Percentiles rank a stretch among this genome's conserved stretches.
These are phyloP conservation scores for Cercospora nicotianae DNA, from an alignment of 2,329 filamentous ascomycete species.

Conservation along the genomic window DNA sequence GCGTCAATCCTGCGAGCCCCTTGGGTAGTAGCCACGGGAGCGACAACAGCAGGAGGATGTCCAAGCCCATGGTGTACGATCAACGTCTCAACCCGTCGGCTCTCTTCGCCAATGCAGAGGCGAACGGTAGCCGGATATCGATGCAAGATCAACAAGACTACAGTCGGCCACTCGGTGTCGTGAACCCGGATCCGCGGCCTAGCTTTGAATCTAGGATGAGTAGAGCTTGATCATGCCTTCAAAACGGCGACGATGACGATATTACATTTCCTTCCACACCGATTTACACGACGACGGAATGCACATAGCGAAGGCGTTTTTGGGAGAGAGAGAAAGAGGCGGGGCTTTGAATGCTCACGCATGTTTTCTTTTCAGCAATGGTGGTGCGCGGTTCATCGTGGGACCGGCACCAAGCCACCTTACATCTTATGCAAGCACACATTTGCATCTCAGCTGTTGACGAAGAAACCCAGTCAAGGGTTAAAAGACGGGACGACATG, in stretches of 20 bases:
- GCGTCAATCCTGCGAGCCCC: slow-evolving; percentile 36
- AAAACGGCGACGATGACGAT: slow-evolving; percentile 12
- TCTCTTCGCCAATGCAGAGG: slow-evolving; percentile 45
- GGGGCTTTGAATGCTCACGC: slow-evolving; percentile 15
- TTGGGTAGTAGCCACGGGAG: slow-evolving; percentile 33
- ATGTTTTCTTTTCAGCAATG: slow-evolving; percentile 13
- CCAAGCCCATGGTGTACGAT: slow-evolving; percentile 49
- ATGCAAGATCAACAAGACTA: slow-evolving; percentile 52
- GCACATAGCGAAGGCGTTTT: slow-evolving; percentile 22
- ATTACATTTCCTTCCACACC: slow-evolving; percentile 17
- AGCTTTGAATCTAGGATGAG: slow-evolving; percentile 35
- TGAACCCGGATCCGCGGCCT: slow-evolving; percentile 38
- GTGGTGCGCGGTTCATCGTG: slow-evolving; percentile 11
- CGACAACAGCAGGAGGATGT: slow-evolving; percentile 39
- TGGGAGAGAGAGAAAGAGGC: slow-evolving; percentile 13
- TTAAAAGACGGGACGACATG: slow-evolving; percentile 6
- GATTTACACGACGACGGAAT: slow-evolving; percentile 21
- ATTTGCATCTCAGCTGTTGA: slow-evolving; percentile 21
- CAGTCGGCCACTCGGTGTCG: slow-evolving; percentile 47
- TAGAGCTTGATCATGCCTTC: slow-evolving; percentile 4
- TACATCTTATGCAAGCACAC: slow-evolving; percentile 21
- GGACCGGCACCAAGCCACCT: slow-evolving; percentile 1
- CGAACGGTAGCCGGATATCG: slow-evolving; percentile 50
- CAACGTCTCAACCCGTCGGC: slow-evolving; percentile 52
- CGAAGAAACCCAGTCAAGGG: slow-evolving; percentile 9